Percentiles rank a stretch among this genome's conserved stretches.
Evolutionary conservation across 805 yeast species (phyloP).

Genomic region (Priceomyces melissophilus): DNA sequence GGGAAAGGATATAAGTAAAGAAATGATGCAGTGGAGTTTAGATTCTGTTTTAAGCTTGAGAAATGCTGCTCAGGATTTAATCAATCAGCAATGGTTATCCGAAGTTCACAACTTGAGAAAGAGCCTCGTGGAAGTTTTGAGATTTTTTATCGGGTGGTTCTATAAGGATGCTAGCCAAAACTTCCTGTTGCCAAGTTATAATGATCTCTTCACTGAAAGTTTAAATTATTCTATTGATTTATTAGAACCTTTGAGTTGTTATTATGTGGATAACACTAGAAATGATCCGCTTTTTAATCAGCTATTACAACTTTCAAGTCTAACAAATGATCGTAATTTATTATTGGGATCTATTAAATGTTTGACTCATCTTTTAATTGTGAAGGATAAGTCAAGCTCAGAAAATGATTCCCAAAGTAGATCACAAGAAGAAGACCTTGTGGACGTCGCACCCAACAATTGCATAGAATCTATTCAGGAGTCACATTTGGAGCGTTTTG

Average conservation of each 20-base stretch:
- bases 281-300: conserved; percentile 66
- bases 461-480: conserved; percentile 38
- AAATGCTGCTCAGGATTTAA: conserved; percentile 79
- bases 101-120: conserved; percentile 46
- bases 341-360: conserved; percentile 71
- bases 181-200: conserved; percentile 17
- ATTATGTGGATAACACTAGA: conserved; percentile 68
- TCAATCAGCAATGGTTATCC: conserved; percentile 75
- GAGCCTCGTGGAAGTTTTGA: conserved; percentile 44
- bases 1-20: conserved; percentile 15
- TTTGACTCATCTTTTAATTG: conserved; percentile 68
- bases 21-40: conserved; percentile 25
- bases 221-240: conserved; percentile 70
- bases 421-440: conserved; percentile 11
- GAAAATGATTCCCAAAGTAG: conserved; percentile 14
- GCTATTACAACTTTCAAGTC: conserved; percentile 48
- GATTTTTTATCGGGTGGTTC: conserved; percentile 33
- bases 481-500: conserved; percentile 48
- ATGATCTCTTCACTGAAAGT: conserved; percentile 50
- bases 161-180: conserved; percentile 15
- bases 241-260: conserved; percentile 79
- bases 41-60: conserved; percentile 66
- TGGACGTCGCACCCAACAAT: conserved; percentile 22
- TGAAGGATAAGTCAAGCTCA: conserved; percentile 18
- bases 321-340: conserved; percentile 63